phyloP scores from a whole-genome alignment of 768 basidiomycete genomes.

The Neoboletus brunneissimus region DNA sequence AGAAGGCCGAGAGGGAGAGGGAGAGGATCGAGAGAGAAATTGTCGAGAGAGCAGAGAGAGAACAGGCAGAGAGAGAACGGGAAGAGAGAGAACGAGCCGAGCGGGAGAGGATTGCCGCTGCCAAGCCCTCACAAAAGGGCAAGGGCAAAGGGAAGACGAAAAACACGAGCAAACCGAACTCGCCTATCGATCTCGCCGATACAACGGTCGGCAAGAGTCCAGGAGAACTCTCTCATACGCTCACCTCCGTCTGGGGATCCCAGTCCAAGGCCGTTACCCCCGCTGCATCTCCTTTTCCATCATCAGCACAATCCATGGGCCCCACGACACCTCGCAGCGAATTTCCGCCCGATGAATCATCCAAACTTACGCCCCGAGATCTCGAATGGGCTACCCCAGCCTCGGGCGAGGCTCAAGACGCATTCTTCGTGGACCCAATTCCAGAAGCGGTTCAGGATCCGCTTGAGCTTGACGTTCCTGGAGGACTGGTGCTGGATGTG shows the following conservation, averaged over 20 bases:
- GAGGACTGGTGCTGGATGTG: slow-evolving; percentile 15
- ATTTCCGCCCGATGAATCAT: slow-evolving; percentile 4
- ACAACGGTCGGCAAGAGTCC: slow-evolving; percentile 38
- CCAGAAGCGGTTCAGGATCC: neutral
- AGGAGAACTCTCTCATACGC: slow-evolving; percentile 40
- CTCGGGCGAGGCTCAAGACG: slow-evolving; percentile 11
- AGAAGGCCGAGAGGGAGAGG: slow-evolving; percentile 11
- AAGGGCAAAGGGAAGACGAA: slow-evolving; percentile 20
- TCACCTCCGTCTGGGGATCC: slow-evolving; percentile 50
- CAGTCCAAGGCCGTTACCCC: slow-evolving; percentile 29
- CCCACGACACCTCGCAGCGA: slow-evolving; percentile 20
- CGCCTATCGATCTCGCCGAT: slow-evolving; percentile 36
- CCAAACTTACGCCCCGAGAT: slow-evolving; percentile 1
- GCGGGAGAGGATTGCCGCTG: slow-evolving; percentile 1
- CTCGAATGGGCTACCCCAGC: slow-evolving; percentile 11
- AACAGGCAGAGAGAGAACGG: slow-evolving; percentile 1
- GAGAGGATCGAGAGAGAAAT: neutral
- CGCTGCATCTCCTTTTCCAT: slow-evolving; percentile 27
- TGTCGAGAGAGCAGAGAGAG: slow-evolving; percentile 4
- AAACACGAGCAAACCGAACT: slow-evolving; percentile 22
- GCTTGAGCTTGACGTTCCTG: neutral
- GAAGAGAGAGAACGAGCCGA: slow-evolving; percentile 2
- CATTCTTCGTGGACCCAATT: neutral
- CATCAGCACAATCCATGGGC: slow-evolving; percentile 23
- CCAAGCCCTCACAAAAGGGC: slow-evolving; percentile 4